These are phyloP conservation scores for Globisporangium solare DNA, from an alignment of 352 stramenopile species.

Conservation along the genomic window DNA sequence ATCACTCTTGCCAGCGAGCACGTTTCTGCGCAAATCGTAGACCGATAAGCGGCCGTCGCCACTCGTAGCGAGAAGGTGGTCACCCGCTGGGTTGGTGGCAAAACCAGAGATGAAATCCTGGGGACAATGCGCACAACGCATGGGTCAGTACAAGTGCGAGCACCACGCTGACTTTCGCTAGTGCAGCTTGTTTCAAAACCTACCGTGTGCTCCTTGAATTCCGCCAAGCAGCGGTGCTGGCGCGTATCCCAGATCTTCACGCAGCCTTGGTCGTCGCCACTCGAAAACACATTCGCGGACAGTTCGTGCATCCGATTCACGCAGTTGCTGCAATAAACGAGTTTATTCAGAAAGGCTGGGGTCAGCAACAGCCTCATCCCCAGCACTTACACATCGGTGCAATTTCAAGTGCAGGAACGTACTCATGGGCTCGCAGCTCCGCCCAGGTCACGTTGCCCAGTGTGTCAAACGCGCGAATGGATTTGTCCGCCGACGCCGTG, in stretches of 20 bases:
- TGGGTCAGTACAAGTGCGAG: not conserved
- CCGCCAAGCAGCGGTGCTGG: constrained; percentile 75
- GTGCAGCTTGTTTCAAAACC: not conserved
- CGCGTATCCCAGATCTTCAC: constrained; percentile 88
- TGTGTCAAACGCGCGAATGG: constrained; percentile 79
- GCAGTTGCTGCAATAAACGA: constrained; percentile 27
- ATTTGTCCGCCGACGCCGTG: constrained; percentile 72
- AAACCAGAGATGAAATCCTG: constrained; percentile 94
- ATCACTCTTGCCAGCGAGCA: constrained; percentile 74
- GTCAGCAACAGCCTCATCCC: constrained; percentile 1
- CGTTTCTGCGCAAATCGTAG: constrained; percentile 89
- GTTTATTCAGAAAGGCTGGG: not conserved
- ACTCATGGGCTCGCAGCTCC: constrained; percentile 76
- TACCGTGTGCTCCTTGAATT: constrained; percentile 91
- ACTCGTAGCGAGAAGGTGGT: constrained; percentile 86
- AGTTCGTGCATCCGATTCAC: constrained; percentile 77
- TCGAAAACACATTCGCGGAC: constrained; percentile 64
- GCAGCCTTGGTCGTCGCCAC: constrained; percentile 76
- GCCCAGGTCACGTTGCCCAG: constrained; percentile 74
- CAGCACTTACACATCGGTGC: not conserved
- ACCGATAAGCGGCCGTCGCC: constrained; percentile 90
- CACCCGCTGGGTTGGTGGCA: constrained; percentile 70
- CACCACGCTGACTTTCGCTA: not conserved
- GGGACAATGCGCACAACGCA: not conserved
- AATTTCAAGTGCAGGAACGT: not conserved